Evolutionary conservation across 768 basidiomycete genomes (phyloP), one percentile per base, ranked within the genome.

Genomic region (Boletus sp.): DNA sequence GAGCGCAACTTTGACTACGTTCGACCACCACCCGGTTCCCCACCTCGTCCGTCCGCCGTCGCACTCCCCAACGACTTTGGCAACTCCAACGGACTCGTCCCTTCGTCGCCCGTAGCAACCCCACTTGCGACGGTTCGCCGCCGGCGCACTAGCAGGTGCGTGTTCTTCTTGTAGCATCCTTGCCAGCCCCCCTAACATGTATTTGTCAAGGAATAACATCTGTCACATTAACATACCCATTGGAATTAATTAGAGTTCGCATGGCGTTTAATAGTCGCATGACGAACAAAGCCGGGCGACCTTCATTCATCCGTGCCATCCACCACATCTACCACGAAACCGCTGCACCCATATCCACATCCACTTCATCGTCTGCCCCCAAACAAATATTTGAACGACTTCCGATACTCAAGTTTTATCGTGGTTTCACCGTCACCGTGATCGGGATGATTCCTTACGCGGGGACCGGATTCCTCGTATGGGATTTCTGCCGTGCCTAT

Each of bases 361-460:
- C 68, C 46, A 33, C 46, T 9, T 54, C 70, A 9, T 15, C 52
- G 24, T 4, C 64, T 9, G 33, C 67, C 47, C 60, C 66, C 64
- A 57, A 68, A 66, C 57, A 66, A 67, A 20, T 66, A 53, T 80
- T 94, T 64, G 74, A 81, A 44, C 81, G 81, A 12, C 83, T 89
- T 64, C 89, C 90, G 15, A 69, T 92, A 51, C 80, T 94, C 54
- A 92, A 95, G 66, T 94, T 98, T 75, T 99, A 98, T 70, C 90
- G 97, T 18, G 96, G 97, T n/a, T 98, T 98, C 75, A 86, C 87
- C 7, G 93, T 97, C 30, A 94, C 94, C 20, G 73, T 98, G 39
- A 72, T 84, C 12, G 96, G 97, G 45, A 98, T 98, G 82, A 78
- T 98, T 33, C 96, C 96, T 6, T 98, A 98, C 65, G 93, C 94